Percentiles rank a stretch among this genome's conserved stretches.
Evolutionary conservation across 1,139 yeast genomes (phyloP).

Genomic region (Arxiozyma heterogenica): DNA sequence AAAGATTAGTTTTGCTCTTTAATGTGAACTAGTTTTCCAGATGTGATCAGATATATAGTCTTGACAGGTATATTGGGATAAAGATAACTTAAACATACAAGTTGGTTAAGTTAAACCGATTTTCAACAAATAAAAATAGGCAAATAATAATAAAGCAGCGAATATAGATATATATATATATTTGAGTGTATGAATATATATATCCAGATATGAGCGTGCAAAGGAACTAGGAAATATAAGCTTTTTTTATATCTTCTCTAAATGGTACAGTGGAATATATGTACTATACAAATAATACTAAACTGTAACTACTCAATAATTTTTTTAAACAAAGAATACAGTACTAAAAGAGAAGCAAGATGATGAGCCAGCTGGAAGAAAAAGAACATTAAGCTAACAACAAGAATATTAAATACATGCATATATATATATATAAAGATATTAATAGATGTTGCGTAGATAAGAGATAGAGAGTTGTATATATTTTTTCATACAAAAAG

Average conservation of each 20-base stretch:
- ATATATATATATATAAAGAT: not conserved
- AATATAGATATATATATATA: not conserved
- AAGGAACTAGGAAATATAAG: no score
- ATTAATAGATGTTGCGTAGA: no score
- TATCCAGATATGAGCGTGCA: no score
- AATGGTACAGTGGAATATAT: no score
- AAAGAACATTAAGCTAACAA: not conserved
- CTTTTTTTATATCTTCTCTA: no score
- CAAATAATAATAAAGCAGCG: not conserved
- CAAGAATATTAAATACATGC: not conserved
- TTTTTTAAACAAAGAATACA: no score
- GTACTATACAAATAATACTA: not conserved
- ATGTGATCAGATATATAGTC: constrained; percentile 43
- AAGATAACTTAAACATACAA: constrained; percentile 27
- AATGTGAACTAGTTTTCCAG: constrained; percentile 39
- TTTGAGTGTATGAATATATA: no score
- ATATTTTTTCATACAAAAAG: no score
- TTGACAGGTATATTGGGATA: constrained; percentile 33
- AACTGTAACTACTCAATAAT: no score
- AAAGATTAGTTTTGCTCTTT: no score
- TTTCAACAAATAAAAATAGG: not conserved
- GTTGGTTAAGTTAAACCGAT: not conserved
- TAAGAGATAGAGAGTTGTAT: no score
- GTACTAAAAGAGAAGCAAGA: no score
- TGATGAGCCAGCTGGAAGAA: not conserved